Base-by-base conservation (phyloP, 352 stramenopile species). In the Globisporangium nunn region DNA sequence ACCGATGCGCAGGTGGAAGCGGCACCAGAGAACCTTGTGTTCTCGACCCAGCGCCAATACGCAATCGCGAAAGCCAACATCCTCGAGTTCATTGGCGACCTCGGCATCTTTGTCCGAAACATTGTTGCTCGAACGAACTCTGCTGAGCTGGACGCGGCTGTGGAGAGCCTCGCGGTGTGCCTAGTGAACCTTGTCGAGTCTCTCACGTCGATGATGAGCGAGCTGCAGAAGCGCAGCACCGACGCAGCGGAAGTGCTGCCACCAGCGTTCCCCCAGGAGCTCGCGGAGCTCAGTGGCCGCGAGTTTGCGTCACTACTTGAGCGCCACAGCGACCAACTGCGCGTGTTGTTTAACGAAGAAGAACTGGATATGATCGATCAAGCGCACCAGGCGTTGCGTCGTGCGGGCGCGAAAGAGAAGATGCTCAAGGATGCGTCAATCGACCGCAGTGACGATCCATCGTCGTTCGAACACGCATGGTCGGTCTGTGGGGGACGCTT, bases 391-490 rank as follows among this genome's bases (percentile, higher is more conserved):
- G 62, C 58, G 8, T 54, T 75, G 39, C 70, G 70, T 28, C 68
- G 58, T 6, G 51, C 49, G 37, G 63, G 56, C 2, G 48, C 51
- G 29, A 61, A 68, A 2, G 63, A 82, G 18, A 68, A 66, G 45
- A 50, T 52, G 6, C 65, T 78, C 12, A 52, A 51, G 4, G 35
- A n/a, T 6, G 56, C 63, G 23, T 23, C 69, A 4, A 47, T 46
- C 17, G 55, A 59, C 30, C 69, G 68, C 40, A 52, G 59, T 18
- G 62, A 56, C 1, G 58, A 72, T 8, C 62, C 52, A 12, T 47
- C 68, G 28, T 89, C 87, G 48, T 89, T 89, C 53, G 65, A 78
- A 29, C 46, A 43, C 23, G 66, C 72, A 6, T 89, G 79, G 79
- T 50, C 53, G 6, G 45, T 56, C 7, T 76, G 68, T 0, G 50